Evolutionary conservation across 768 basidiomycete genomes (phyloP).

Genomic region (Coprinopsis sp.): DNA sequence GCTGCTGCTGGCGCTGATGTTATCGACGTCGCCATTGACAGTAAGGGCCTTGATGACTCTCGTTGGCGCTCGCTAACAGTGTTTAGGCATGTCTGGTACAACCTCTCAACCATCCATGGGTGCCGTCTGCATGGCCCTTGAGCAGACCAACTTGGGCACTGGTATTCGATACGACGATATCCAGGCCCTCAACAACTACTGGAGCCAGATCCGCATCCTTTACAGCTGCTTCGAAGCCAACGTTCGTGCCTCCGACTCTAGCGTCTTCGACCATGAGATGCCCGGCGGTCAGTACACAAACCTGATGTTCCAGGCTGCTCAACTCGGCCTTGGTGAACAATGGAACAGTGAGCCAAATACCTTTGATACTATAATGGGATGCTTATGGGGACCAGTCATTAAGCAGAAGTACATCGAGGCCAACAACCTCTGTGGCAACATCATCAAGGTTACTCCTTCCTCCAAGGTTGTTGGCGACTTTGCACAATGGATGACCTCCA

Average conservation of each 20-base stretch:
- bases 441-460: constrained; percentile 98
- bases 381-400: constrained; percentile 53
- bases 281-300: constrained; percentile 96
- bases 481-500: constrained; percentile 98
- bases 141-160: constrained; percentile 90
- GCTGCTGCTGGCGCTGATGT: constrained; percentile 98
- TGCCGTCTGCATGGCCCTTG: constrained; percentile 89
- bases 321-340: constrained; percentile 94
- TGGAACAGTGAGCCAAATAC: constrained; percentile 67
- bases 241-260: constrained; percentile 93
- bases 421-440: constrained; percentile 94
- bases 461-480: constrained; percentile 99
- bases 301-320: constrained; percentile 97
- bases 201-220: constrained; percentile 94
- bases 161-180: constrained; percentile 97
- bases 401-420: constrained; percentile 99
- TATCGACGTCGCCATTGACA: constrained; percentile 97
- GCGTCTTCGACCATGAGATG: constrained; percentile 99
- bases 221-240: constrained; percentile 98
- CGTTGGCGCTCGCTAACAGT: constrained; percentile 5
- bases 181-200: constrained; percentile 95
- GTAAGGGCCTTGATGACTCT: constrained; percentile 41
- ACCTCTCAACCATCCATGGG: constrained; percentile 99
- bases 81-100: constrained; percentile 90
- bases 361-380: constrained; percentile 9